A percentile compares a stretch with the other conserved stretches of the same genome.
phyloP scores from a whole-genome alignment of 2,329 filamentous ascomycete species.

The Paracoccidioides lutzii region DNA sequence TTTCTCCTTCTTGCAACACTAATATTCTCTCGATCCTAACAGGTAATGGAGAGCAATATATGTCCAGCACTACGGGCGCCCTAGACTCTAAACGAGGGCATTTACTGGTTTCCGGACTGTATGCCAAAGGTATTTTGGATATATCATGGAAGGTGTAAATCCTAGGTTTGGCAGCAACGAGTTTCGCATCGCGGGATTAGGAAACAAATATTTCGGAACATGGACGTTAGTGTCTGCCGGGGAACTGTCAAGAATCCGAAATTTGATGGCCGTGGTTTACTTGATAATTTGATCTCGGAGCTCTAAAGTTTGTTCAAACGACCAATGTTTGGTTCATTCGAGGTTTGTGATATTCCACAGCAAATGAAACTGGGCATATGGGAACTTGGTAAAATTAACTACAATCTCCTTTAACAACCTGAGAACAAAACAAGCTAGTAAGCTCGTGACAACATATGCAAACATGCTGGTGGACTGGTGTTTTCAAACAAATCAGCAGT shows the following conservation, averaged over 20 bases:
- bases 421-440: not conserved
- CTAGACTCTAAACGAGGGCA: conserved; percentile 12
- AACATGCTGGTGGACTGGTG: not conserved
- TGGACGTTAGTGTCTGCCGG: not conserved
- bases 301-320: no score
- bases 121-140: conserved; percentile 11
- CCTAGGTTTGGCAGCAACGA: no score
- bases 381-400: not conserved
- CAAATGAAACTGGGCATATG: no score
- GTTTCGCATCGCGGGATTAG: not conserved
- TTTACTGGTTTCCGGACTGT: conserved; percentile 9
- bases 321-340: no score
- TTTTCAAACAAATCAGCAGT: no score
- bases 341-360: no score
- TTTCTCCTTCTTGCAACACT: not conserved
- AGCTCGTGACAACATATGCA: not conserved
- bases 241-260: no score
- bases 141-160: conserved; percentile 7
- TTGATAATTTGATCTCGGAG: no score
- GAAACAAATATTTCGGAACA: not conserved
- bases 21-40: not conserved
- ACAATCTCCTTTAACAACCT: not conserved
- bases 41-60: conserved; percentile 11
- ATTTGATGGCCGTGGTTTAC: no score
- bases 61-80: conserved; percentile 8